Base-by-base conservation (phyloP, 345 rosid species). In the Pugionium dolabratum region DNA sequence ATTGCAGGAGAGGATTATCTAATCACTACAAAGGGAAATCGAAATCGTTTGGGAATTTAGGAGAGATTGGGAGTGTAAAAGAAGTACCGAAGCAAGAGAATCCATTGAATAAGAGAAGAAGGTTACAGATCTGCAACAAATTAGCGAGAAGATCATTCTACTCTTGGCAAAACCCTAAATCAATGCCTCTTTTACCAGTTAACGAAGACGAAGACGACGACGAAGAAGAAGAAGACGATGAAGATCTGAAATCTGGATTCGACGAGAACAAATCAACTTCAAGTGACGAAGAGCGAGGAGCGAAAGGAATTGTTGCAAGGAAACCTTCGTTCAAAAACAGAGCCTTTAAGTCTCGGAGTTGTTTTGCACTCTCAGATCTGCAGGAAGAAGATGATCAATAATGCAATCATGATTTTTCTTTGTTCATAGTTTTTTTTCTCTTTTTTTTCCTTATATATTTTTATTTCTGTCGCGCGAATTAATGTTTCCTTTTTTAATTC, bases 1-100 rank as follows among this genome's bases (percentile, higher is more conserved):
- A 8, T 7, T 1, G 60, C 78, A 91, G 98, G 80, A 84, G 87
- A 66, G 96, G 98, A 9, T 67, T 91, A 50, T 91, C 98, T 32
- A 87, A 79, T 82, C 91, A 91, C 55, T 89, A 78, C 64, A 42
- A 80, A 1, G 98, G 98, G 26, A 91, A 85, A 78, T 91, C 98
- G 5, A 91, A 89, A 67, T 91, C 98, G 9, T 91, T 91, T 66
- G 82, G 76, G 9, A 87, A 85, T 67, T 62, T 91, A 25, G 49
- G 84, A 36, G 96, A 86, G 40, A 78, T 78, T 68, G 78, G 60
- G 32, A 70, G 74, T 37, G 87, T 82, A 7, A 84, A 84, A 72
- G 96, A 91, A 58, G 74, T 91, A 71, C 79, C 75, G 43, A 91
- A 91, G 63, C 75, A 77, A 56, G 98, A 91, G 80, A 88, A 87